A percentile compares a stretch with the other conserved stretches of the same genome.
Conservation (phyloP, 176 grass and related monocot species). For the Musa itinerans region DNA sequence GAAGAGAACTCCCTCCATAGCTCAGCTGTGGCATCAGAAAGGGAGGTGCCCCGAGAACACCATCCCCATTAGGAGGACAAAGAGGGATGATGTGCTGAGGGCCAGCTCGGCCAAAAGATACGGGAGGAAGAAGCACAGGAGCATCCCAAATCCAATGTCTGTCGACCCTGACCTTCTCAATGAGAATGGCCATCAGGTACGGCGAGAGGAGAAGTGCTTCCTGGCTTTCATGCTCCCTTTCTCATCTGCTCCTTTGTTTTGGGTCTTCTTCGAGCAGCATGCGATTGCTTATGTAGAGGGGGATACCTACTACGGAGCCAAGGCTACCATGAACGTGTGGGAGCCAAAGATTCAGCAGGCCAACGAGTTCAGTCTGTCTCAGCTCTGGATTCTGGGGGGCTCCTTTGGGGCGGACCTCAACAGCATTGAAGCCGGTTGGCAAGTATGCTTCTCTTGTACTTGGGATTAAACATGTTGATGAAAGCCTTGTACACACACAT, state of each 20-base stretch:
- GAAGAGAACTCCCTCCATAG: background rate
- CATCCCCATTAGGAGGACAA: constrained; percentile 4
- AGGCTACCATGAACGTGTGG: constrained; percentile 11
- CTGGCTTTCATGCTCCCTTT: too few species aligned
- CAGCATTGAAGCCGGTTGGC: constrained; percentile 13
- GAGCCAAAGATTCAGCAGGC: background rate
- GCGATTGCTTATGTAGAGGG: constrained; percentile 7
- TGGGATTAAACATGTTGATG: background rate
- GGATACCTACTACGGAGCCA: constrained; percentile 3
- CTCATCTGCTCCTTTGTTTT: background rate
- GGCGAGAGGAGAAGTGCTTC: too few species aligned
- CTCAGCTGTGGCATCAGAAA: constrained; percentile 1
- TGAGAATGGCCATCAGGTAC: constrained; percentile 2
- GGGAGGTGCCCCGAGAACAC: constrained; percentile 2
- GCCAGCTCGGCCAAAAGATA: constrained; percentile 1
- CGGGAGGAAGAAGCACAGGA: constrained; percentile 6
- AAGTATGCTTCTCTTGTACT: background rate
- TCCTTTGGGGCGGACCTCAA: background rate
- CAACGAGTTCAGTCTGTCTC: constrained; percentile 19
- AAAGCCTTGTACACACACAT: too few species aligned
- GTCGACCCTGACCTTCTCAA: background rate
- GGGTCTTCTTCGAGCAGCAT: background rate
- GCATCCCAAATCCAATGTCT: background rate
- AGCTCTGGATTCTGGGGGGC: constrained; percentile 5
- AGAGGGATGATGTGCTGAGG: background rate